Evolutionary conservation across 352 stramenopile species (phyloP).

Genomic region (Globisporangium perplexum): DNA sequence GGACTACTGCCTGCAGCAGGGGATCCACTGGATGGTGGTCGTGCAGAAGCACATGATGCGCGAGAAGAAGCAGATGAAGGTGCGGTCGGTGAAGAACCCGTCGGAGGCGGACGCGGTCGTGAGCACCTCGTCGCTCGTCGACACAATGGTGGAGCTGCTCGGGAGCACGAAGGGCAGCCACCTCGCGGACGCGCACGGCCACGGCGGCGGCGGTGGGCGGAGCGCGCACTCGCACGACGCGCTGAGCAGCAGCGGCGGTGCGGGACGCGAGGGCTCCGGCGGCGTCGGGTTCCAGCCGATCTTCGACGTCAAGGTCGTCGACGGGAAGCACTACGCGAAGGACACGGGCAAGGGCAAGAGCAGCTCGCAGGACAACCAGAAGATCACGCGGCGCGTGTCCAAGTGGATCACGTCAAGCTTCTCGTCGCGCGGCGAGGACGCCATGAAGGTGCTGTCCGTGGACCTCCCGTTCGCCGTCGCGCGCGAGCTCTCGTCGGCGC

Average conservation of each 20-base stretch:
- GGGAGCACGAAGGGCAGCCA: conserved; percentile 11
- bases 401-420: conserved; percentile 86
- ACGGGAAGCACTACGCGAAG: conserved; percentile 49
- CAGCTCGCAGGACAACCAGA: conserved; percentile 62
- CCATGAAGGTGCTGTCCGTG: conserved; percentile 80
- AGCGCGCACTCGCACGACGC: conserved; percentile 8
- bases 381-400: conserved; percentile 75
- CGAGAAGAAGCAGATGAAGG: conserved; percentile 84
- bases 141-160: conserved; percentile 56
- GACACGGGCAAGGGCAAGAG: conserved; percentile 67
- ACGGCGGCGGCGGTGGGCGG: background rate
- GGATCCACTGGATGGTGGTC: conserved; percentile 82
- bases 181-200: background rate
- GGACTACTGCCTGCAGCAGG: conserved; percentile 72
- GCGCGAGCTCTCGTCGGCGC: conserved; percentile 69
- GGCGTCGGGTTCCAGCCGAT: conserved; percentile 39
- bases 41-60: conserved; percentile 79
- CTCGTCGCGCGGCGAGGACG: conserved; percentile 59
- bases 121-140: conserved; percentile 51
- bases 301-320: conserved; percentile 74
- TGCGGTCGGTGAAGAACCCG: conserved; percentile 64
- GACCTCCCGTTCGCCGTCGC: conserved; percentile 76
- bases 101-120: conserved; percentile 66
- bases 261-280: conserved; percentile 13
- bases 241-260: conserved; percentile 8